Evolutionary conservation across 495 filamentous ascomycete species (phyloP).

Genomic region (Penicillium simplicissimum): DNA sequence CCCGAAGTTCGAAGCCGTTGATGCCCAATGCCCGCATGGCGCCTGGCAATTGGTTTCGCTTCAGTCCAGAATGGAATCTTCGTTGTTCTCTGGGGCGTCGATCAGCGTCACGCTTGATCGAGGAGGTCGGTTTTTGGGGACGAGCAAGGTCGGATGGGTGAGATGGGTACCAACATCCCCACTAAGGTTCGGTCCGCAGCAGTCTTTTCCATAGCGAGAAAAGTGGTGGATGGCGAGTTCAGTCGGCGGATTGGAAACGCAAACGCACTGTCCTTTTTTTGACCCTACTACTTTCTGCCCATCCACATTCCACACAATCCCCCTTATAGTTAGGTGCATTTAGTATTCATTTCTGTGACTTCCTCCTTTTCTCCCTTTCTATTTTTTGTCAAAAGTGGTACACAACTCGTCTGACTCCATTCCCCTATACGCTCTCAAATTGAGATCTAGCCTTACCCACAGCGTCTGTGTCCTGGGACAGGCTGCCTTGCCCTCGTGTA

Average conservation of each 20-base stretch:
- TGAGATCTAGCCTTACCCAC: conserved; percentile 28
- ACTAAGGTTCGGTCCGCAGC: conserved; percentile 33
- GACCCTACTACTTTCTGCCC: conserved; percentile 9
- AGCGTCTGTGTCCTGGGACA: conserved; percentile 29
- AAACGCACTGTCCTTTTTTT: conserved; percentile 5
- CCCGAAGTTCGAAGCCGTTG: conserved; percentile 35
- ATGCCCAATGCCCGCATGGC: conserved; percentile 44
- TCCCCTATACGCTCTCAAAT: conserved; percentile 23
- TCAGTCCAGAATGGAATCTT: conserved; percentile 28
- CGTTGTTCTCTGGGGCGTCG: conserved; percentile 28
- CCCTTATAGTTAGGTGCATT: conserved; percentile 13
- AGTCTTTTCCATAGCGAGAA: conserved; percentile 12
- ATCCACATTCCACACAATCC: conserved; percentile 7
- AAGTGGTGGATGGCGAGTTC: neutral
- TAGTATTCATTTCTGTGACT: conserved; percentile 3
- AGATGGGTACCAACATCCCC: conserved; percentile 34
- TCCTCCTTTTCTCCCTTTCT: neutral
- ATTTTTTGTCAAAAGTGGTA: conserved; percentile 4
- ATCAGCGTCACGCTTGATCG: conserved; percentile 20
- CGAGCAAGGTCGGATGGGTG: neutral
- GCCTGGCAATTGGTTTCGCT: conserved; percentile 39
- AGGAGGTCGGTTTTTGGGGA: neutral
- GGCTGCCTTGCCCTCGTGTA: conserved; percentile 38
- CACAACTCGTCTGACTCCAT: conserved; percentile 10
- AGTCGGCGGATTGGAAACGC: neutral